Base-by-base conservation (phyloP, 2,329 filamentous ascomycete species). In the Paecilomyces fulvus region DNA sequence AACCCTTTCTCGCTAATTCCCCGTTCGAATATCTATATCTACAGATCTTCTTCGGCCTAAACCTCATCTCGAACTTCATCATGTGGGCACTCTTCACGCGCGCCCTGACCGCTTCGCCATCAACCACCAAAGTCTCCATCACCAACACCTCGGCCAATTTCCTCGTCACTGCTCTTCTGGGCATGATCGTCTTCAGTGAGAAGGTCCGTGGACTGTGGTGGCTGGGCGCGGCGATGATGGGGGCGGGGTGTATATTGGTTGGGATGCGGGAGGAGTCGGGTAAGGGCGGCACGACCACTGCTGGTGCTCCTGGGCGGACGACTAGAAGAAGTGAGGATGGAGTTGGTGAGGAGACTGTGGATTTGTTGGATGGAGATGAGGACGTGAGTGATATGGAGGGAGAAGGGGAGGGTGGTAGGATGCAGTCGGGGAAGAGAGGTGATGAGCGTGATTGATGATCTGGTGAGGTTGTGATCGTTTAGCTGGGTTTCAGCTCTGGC, bases 51-150 rank as follows among this genome's bases (percentile, higher is more conserved):
- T 83, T 86, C 66, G 77, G 72, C 33, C 76, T 85, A 52, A 86
- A 86, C 63, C 73, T 86, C 57, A 64, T 82, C 63, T 85, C 84
- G 73, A 86, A 85, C 64, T 77, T 79, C 28, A 76, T 82, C 25
- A 86, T 86, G 83, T 86, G 83, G 83, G 80, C 80, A 0, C 75
- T 86, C 14, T 86, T 85, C 71, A 86, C 83, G 1, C 78, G 80
- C 46, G 83, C 83, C 12, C 71, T 86, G 14, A 85, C 83, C 0
- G 79, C 83, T 17, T 79, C 79, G 0, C 77, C 78, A 33, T 84
- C 81, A 11, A 85, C 83, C 2, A 83, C 83, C 1, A 82, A 83
- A 55, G 83, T 85, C 56, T 81, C 79, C 53, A 80, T 86, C 58
- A 83, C 85, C 56, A 86, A 86, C 61, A 85, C 84, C 14, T 80